Evolutionary conservation across 176 grass and related monocot species (phyloP), one percentile per base, ranked within the genome.

Genomic region (Musa beccarii): DNA sequence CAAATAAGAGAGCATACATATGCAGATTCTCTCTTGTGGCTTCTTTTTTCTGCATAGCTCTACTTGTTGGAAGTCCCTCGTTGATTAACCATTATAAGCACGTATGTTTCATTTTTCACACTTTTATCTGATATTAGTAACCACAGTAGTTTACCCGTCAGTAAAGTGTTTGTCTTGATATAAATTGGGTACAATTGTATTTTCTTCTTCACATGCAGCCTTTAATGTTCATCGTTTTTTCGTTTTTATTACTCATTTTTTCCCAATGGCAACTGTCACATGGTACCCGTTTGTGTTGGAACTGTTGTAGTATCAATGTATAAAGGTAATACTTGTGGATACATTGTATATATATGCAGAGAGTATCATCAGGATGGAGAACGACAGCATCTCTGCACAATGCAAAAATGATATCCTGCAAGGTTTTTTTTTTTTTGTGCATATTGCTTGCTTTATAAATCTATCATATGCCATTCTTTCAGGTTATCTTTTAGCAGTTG

Each of bases 11-110:
- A 69, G 76, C 76, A 49, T 57, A 79, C 53, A 69, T 29, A 16
- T 69, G 76, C 63, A 79, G 24, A 28, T 79, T 56, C 28, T 17
- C 28, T 52, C 23, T 69, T 53, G 22, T 79, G 64, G 25, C 23
- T 49, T 16, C 25, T 78, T 52, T 79, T 53, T 55, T 79, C 25
- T 54, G 76, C 22, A 9, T 79, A 43, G 25, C 64, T 68, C 67
- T 69, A 11, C 76, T 79, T 68, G 25, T 49, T 56, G 76, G 76
- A 53, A 69, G 51, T 49, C 65, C 65, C 3, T 79, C 66, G 49
- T 19, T 69, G 54, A 63, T 51, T 71, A 8, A 63, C 15, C 50
- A 21, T 16, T 29, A 23, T 80, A 66, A 25, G 17, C 68, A 22
- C 63, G 52, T 76, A 73, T 14, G 72, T 75, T 83, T 69, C 34